Conservation (phyloP, 371 early-diverging fungal genomes). For the Syncephalastrum contaminatum region DNA sequence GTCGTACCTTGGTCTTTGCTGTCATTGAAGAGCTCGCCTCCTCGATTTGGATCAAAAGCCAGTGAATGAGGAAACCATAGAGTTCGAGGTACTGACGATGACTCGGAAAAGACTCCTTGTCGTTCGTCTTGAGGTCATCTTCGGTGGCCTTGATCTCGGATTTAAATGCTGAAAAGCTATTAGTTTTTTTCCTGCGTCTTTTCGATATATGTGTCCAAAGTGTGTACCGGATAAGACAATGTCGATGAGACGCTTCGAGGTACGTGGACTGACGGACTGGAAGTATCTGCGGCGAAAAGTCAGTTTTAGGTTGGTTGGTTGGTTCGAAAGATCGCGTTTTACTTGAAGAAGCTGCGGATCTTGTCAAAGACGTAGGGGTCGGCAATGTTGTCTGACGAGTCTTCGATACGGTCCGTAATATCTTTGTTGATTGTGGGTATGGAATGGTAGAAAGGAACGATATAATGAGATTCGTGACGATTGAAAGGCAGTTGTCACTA, state of each 20-base stretch:
- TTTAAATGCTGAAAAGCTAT: conserved; percentile 53
- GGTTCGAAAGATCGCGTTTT: conserved; percentile 6
- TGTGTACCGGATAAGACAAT: conserved; percentile 63
- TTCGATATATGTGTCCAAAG: not conserved
- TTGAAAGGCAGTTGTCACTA: no score
- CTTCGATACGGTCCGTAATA: conserved; percentile 63
- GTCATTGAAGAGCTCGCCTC: conserved; percentile 42
- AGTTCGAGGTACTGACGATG: conserved; percentile 69
- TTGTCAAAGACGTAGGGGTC: conserved; percentile 58
- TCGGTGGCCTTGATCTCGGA: conserved; percentile 60
- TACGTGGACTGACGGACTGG: conserved; percentile 31
- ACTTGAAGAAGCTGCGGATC: conserved; percentile 75
- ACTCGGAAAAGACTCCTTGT: conserved; percentile 64
- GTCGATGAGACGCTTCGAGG: conserved; percentile 49
- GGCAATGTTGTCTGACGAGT: conserved; percentile 55
- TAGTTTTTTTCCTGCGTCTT: conserved; percentile 3
- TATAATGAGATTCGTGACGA: not conserved
- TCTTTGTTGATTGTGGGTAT: conserved; percentile 26
- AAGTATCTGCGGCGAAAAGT: conserved; percentile 24
- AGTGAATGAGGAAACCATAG: conserved; percentile 76
- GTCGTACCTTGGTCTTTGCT: conserved; percentile 31
- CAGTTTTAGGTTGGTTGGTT: conserved; percentile 1
- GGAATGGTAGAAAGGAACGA: not conserved
- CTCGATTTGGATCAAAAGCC: conserved; percentile 69
- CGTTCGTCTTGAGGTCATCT: conserved; percentile 59